A percentile compares a stretch with the other conserved stretches of the same genome.
Conservation (phyloP, 1,284 basidiomycete genomes). For the Ustilago lituana region DNA sequence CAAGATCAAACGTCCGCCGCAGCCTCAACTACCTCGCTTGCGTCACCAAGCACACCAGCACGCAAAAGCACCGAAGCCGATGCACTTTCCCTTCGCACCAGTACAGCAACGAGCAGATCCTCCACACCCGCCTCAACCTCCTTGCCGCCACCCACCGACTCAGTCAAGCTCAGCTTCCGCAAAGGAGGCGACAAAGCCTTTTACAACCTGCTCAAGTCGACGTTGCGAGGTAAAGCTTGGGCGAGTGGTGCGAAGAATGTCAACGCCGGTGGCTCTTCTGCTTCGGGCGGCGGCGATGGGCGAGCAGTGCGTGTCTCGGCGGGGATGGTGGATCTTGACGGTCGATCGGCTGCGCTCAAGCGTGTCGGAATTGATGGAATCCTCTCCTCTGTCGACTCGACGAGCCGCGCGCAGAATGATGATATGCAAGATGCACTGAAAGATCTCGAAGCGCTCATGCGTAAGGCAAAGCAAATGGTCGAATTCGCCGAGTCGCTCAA, state of each 20-base stretch:
- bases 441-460: constrained; percentile 90
- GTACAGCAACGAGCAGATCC: constrained; percentile 36
- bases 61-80: constrained; percentile 42
- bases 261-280: not conserved
- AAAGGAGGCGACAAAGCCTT: constrained; percentile 87
- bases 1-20: constrained; percentile 23
- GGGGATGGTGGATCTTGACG: constrained; percentile 48
- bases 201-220: constrained; percentile 81
- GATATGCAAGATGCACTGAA: constrained; percentile 82
- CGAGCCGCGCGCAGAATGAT: constrained; percentile 74
- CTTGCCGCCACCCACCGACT: constrained; percentile 70
- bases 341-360: constrained; percentile 36
- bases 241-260: constrained; percentile 6
- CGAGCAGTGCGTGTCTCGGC: constrained; percentile 26
- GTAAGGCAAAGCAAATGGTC: constrained; percentile 90
- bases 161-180: constrained; percentile 78
- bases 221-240: constrained; percentile 83
- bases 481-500: constrained; percentile 87
- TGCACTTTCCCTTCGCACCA: constrained; percentile 25
- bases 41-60: constrained; percentile 24
- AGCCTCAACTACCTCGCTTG: constrained; percentile 27
- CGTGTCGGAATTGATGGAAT: constrained; percentile 52
- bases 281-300: not conserved
- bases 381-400: constrained; percentile 30
- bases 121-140: constrained; percentile 74